phyloP scores from a whole-genome alignment of 495 filamentous ascomycete genomes.

The Aspergillus egyptiacus region DNA sequence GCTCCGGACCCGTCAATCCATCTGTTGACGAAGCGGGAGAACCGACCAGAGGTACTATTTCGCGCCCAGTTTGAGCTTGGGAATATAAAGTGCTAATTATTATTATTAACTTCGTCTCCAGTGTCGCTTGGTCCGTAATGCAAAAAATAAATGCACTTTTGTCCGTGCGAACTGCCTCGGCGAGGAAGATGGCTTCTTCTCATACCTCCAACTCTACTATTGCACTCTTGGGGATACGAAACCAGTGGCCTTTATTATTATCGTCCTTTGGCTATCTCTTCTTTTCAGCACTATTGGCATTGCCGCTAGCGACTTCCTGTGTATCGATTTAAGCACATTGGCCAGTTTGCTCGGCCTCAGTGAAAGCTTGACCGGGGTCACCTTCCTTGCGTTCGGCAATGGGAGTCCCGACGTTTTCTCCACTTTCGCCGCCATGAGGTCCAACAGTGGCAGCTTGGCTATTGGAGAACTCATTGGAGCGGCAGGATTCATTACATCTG shows the following conservation, averaged over 20 bases:
- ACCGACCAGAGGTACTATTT: conserved; percentile 34
- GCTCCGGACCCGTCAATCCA: neutral
- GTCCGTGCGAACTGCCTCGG: conserved; percentile 75
- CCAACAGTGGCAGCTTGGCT: conserved; percentile 90
- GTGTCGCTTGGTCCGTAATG: conserved; percentile 76
- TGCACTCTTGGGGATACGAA: conserved; percentile 67
- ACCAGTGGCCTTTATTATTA: conserved; percentile 67
- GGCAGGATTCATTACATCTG: conserved; percentile 91
- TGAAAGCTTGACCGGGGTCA: conserved; percentile 94
- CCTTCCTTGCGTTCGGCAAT: conserved; percentile 95
- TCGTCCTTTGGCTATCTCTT: conserved; percentile 79
- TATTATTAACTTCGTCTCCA: conserved; percentile 26
- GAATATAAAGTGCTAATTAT: neutral
- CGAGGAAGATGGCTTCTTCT: conserved; percentile 82
- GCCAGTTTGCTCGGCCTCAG: conserved; percentile 83
- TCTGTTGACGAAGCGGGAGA: conserved; percentile 21
- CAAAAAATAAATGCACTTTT: conserved; percentile 79
- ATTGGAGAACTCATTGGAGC: conserved; percentile 95
- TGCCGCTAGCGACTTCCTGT: conserved; percentile 96
- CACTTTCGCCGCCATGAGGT: conserved; percentile 96
- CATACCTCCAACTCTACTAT: conserved; percentile 90
- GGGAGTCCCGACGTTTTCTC: conserved; percentile 99
- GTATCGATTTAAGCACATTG: conserved; percentile 91
- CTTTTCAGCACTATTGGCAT: conserved; percentile 98
- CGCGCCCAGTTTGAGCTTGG: neutral